These are phyloP conservation scores for Nitzschia inconspicua DNA, from an alignment of 108 stramenopile species.

Conservation along the genomic window DNA sequence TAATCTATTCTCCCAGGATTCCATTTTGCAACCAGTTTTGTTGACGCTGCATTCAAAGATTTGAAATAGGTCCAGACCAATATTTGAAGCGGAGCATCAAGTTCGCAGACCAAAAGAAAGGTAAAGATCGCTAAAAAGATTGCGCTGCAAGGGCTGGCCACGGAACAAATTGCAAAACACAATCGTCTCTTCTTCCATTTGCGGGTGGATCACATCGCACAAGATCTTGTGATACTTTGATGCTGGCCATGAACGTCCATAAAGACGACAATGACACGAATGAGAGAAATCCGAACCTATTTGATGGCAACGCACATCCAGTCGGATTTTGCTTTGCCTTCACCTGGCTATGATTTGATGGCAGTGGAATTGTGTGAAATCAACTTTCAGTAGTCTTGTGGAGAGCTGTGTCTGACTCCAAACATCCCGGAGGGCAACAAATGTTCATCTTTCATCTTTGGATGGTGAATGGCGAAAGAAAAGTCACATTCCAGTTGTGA, in stretches of 20 bases:
- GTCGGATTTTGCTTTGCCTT: no score
- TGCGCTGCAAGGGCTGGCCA: not conserved
- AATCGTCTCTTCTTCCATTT: not conserved
- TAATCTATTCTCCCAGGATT: no score
- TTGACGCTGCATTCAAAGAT: not conserved
- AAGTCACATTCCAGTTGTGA: no score
- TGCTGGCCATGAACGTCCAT: not conserved
- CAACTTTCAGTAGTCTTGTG: not conserved
- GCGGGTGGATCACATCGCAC: not conserved
- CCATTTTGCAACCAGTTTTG: not conserved
- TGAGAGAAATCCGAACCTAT: not conserved
- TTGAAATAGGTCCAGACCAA: not conserved
- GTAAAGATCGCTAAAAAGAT: not conserved
- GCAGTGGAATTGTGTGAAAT: not conserved
- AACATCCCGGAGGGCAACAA: constrained; percentile 1
- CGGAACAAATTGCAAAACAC: not conserved
- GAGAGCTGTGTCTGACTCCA: not conserved
- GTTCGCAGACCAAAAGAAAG: not conserved
- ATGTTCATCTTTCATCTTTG: not conserved
- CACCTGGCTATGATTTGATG: not conserved
- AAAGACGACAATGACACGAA: not conserved
- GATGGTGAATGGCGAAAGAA: not conserved
- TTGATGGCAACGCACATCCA: not conserved
- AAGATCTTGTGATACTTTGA: not conserved
- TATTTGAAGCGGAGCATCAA: not conserved